Evolutionary conservation across 352 stramenopile genomes (phyloP).

Genomic region (Globisporangium megalacanthum): DNA sequence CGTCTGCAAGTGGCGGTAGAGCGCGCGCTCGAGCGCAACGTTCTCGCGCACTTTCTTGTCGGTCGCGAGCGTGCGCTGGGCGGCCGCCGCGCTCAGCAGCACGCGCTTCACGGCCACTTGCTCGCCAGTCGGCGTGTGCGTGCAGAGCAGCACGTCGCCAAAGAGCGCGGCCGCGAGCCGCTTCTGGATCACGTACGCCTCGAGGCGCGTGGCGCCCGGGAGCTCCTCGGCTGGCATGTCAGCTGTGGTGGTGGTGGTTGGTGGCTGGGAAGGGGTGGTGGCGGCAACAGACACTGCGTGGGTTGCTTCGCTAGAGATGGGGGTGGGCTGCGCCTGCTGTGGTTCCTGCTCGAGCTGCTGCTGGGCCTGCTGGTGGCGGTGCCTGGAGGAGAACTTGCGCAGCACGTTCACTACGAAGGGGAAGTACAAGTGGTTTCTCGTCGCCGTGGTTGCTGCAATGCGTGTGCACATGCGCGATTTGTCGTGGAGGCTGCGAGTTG

Average conservation of each 20-base stretch:
- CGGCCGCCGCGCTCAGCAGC: constrained; percentile 50
- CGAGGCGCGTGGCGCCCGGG: constrained; percentile 37
- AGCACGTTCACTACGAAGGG: constrained; percentile 12
- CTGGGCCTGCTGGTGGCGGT: not conserved
- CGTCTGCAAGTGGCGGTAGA: constrained; percentile 57
- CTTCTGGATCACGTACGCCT: constrained; percentile 81
- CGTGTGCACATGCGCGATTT: not conserved
- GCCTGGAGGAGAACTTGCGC: constrained; percentile 9
- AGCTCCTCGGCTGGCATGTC: constrained; percentile 20
- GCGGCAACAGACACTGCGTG: not conserved
- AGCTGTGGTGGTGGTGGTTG: not conserved
- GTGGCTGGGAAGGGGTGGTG: not conserved
- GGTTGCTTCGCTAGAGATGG: not conserved
- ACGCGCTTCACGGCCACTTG: constrained; percentile 78
- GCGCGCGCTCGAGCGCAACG: constrained; percentile 65
- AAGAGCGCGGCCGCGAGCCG: constrained; percentile 70
- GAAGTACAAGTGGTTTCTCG: constrained; percentile 12
- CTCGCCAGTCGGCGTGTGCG: constrained; percentile 54
- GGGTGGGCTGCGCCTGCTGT: constrained; percentile 1
- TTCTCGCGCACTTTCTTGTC: constrained; percentile 80
- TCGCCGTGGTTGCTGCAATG: not conserved
- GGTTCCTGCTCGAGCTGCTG: constrained; percentile 1
- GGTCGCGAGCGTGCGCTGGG: constrained; percentile 51
- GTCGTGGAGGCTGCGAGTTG: not conserved
- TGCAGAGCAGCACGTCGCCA: constrained; percentile 73